Evolutionary conservation across 1,284 basidiomycete species (phyloP), one percentile per base, ranked within the genome.

Genomic region (Taiwanofungus camphoratus): DNA sequence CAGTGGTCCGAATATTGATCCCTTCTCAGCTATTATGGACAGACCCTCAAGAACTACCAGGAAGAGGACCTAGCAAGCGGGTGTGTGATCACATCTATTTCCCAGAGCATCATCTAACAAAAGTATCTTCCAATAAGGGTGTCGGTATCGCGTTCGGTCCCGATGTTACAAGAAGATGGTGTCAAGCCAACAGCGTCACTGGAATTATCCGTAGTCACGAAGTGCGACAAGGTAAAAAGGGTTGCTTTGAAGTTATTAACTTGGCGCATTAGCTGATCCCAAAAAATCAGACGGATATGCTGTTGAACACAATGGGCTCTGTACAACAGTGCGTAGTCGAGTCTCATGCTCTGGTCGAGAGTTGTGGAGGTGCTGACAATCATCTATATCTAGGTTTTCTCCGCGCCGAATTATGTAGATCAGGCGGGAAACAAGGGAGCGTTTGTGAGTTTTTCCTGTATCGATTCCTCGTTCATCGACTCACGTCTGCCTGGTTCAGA

Each of bases 61-160:
- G 96, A n/a, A 82, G 96, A 30, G 94, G 94, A 0, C 95, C 95
- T 4, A 94, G 90, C 59, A 99, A 99, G 74, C 82, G 96, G 40
- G 89, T 90, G 58, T 41, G 76, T 63, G 12, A 35, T 33, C 2
- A 36, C 16, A 16, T 35, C 9, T 20, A 22, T 20, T 23, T 20
- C 19, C 15, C 8, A 15, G 8, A n/a, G 31, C 13, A 13, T 27
- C 36, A 16, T 2, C 36, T 49, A 38, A 41, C 24, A 24, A 20
- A 38, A n/a, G 7, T 42, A 21, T 8, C 20, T 4, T 12, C 39
- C 12, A 7, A 15, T 12, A 36, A 89, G 87, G 95, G 95, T 50
- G 93, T 98, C 40, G 95, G 96, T 15, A 84, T 96, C 51, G 83
- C 89, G 7, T 99, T 99, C 64, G 95, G 95, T 13, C 95, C 95